A percentile compares a stretch with the other conserved stretches of the same genome.
These are phyloP conservation scores for Backusella morwellensis DNA, from an alignment of 192 early-diverging fungal species.

Conservation along the genomic window DNA sequence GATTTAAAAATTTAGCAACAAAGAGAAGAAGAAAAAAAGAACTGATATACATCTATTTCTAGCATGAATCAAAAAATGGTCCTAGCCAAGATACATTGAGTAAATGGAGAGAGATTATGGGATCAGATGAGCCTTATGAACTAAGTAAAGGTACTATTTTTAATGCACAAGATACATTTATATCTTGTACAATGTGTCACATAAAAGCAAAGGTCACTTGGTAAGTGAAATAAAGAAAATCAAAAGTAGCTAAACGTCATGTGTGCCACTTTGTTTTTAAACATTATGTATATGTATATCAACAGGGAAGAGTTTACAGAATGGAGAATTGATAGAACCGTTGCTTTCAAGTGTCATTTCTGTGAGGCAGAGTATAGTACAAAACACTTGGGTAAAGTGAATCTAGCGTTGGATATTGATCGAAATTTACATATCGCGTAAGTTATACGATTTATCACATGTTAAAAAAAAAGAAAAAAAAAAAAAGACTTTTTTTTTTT, in stretches of 20 bases:
- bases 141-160: neutral
- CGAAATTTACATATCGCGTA: neutral
- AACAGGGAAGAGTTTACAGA: neutral
- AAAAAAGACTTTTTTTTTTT: neutral
- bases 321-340: neutral
- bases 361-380: neutral
- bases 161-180: constrained; percentile 2
- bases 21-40: neutral
- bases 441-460: neutral
- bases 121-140: constrained; percentile 2
- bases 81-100: neutral
- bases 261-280: neutral
- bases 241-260: neutral
- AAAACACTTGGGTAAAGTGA: neutral
- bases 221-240: neutral
- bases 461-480: neutral
- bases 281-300: neutral
- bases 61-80: neutral
- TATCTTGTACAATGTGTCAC: constrained; percentile 5
- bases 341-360: neutral
- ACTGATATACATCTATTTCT: neutral
- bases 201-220: constrained; percentile 7
- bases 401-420: neutral
- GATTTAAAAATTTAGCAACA: neutral
- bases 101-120: neutral